Evolutionary conservation across 257 asterid species (phyloP).

Genomic region (Verbascum thapsus): DNA sequence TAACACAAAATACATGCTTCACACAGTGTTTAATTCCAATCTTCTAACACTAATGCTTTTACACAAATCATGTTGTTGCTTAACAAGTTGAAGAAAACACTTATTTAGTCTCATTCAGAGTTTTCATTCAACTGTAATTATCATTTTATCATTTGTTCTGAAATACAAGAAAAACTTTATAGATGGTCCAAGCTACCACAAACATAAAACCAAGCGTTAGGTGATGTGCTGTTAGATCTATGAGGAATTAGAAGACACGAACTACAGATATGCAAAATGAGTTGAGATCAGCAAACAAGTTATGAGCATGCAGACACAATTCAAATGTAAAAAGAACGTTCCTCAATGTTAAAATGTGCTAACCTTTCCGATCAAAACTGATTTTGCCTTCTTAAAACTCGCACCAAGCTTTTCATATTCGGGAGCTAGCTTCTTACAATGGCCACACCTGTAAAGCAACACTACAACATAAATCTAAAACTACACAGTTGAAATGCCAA

Average conservation of each 20-base stretch:
- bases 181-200: too few species aligned
- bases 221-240: neutral
- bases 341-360: slow-evolving; percentile 22
- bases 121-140: too few species aligned
- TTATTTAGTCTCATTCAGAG: too few species aligned
- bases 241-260: slow-evolving; percentile 4
- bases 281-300: slow-evolving; percentile 1
- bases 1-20: too few species aligned
- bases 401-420: slow-evolving; percentile 90
- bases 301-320: neutral
- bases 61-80: too few species aligned
- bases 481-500: neutral
- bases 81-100: too few species aligned
- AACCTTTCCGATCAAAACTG: slow-evolving; percentile 91
- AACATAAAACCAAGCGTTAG: too few species aligned
- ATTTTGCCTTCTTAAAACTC: slow-evolving; percentile 90
- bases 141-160: too few species aligned
- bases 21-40: too few species aligned
- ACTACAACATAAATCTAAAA: slow-evolving; percentile 3
- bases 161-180: too few species aligned
- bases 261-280: neutral
- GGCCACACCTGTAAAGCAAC: slow-evolving; percentile 80
- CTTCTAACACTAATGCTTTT: too few species aligned
- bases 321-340: neutral
- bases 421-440: slow-evolving; percentile 96